phyloP scores from a whole-genome alignment of 768 basidiomycete species.

The Brasilioporus rufonigricans region DNA sequence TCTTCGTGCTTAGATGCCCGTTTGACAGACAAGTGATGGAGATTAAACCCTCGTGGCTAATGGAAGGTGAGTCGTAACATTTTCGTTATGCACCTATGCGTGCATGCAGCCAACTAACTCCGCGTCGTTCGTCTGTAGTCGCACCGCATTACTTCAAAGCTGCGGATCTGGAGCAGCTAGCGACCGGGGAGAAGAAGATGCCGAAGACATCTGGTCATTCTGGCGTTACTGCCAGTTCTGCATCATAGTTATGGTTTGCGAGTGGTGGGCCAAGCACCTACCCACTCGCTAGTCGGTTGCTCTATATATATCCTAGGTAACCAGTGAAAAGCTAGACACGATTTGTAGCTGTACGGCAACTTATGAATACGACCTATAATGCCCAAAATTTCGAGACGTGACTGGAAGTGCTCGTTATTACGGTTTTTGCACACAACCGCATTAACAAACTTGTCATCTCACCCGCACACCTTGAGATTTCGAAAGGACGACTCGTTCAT shows the following conservation, averaged over 20 bases:
- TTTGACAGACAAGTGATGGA: slow-evolving; percentile 86
- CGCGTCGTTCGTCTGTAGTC: slow-evolving; percentile 43
- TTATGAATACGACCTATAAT: too few relatives aligned
- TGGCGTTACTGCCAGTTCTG: slow-evolving; percentile 9
- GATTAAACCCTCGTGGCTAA: slow-evolving; percentile 91
- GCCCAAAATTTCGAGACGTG: too few relatives aligned
- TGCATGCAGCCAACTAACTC: background rate
- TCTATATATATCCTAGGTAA: background rate
- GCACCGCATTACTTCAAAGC: slow-evolving; percentile 96
- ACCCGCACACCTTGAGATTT: too few relatives aligned
- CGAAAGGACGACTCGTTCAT: too few relatives aligned
- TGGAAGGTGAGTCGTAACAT: slow-evolving; percentile 63
- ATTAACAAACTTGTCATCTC: too few relatives aligned
- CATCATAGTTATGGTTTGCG: background rate
- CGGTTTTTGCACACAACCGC: too few relatives aligned
- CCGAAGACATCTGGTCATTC: slow-evolving; percentile 63
- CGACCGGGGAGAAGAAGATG: slow-evolving; percentile 89
- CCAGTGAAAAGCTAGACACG: too few relatives aligned
- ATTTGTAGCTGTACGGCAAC: too few relatives aligned
- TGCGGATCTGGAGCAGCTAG: slow-evolving; percentile 76
- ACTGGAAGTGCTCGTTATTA: too few relatives aligned
- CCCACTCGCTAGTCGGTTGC: background rate
- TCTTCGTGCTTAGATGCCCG: background rate
- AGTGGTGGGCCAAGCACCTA: background rate
- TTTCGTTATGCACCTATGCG: background rate